Conservation (phyloP, 2,329 filamentous ascomycete species). For the Gnomoniopsis smithogilvyi region DNA sequence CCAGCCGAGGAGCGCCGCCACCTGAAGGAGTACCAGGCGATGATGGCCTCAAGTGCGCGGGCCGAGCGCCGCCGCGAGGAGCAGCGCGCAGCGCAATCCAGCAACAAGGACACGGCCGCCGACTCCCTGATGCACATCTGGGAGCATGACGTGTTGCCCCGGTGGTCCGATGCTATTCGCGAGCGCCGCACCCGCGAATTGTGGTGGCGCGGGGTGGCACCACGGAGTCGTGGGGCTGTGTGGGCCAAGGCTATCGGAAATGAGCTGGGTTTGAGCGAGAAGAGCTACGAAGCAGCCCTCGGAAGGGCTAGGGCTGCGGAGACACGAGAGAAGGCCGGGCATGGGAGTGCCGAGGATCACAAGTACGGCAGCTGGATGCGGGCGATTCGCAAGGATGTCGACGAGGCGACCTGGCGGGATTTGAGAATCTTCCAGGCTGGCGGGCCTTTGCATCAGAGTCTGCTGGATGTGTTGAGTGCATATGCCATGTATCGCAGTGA, state of each 20-base stretch:
- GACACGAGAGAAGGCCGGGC: slow-evolving; percentile 48
- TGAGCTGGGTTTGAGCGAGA: slow-evolving; percentile 62
- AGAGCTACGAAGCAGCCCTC: slow-evolving; percentile 69
- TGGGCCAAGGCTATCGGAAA: slow-evolving; percentile 74
- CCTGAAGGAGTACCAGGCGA: slow-evolving; percentile 78
- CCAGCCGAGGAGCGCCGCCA: slow-evolving; percentile 89
- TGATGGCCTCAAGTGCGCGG: slow-evolving; percentile 66
- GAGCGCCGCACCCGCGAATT: slow-evolving; percentile 70
- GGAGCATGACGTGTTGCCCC: slow-evolving; percentile 73
- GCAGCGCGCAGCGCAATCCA: slow-evolving; percentile 47
- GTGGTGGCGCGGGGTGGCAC: slow-evolving; percentile 79
- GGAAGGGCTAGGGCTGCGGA: slow-evolving; percentile 63
- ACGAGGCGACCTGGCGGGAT: slow-evolving; percentile 64
- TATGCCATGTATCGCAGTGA: slow-evolving; percentile 82
- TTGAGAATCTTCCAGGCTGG: slow-evolving; percentile 67
- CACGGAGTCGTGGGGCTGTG: slow-evolving; percentile 64
- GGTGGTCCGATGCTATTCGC: slow-evolving; percentile 69
- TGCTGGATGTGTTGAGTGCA: slow-evolving; percentile 72
- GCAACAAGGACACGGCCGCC: slow-evolving; percentile 51
- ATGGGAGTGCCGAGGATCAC: slow-evolving; percentile 50
- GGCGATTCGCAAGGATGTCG: slow-evolving; percentile 62
- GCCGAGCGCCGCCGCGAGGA: slow-evolving; percentile 59
- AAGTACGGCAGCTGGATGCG: slow-evolving; percentile 59
- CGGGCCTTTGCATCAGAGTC: slow-evolving; percentile 63
- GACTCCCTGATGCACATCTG: slow-evolving; percentile 60